A percentile compares a stretch with the other conserved stretches of the same genome.
phyloP scores from a whole-genome alignment of 2,329 filamentous ascomycete genomes.

The Chaetomium globosum region DNA sequence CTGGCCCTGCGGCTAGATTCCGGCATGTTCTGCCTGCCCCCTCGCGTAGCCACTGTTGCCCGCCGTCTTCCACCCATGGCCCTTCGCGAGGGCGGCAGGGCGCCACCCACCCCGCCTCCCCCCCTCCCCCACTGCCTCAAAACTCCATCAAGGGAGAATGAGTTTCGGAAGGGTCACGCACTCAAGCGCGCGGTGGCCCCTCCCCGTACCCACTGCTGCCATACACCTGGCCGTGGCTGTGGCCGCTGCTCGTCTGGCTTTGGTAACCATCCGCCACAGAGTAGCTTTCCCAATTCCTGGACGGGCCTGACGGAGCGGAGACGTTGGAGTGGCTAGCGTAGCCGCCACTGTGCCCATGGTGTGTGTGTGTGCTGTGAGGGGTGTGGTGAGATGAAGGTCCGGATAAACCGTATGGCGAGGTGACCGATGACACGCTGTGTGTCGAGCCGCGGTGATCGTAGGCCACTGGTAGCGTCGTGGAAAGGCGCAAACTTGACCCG shows the following conservation, averaged over 20 bases:
- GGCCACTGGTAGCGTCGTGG: constrained; percentile 46
- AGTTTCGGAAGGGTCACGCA: constrained; percentile 17
- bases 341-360: constrained; percentile 29
- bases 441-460: constrained; percentile 39
- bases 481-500: constrained; percentile 42
- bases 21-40: background rate
- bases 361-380: constrained; percentile 31
- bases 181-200: constrained; percentile 33
- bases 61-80: background rate
- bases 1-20: background rate
- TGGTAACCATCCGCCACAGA: constrained; percentile 33
- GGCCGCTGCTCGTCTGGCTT: constrained; percentile 22
- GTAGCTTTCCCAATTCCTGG: constrained; percentile 36
- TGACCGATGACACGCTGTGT: constrained; percentile 34
- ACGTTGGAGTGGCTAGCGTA: constrained; percentile 33
- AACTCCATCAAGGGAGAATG: background rate
- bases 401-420: constrained; percentile 35
- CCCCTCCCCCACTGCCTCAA: background rate
- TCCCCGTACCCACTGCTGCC: constrained; percentile 35
- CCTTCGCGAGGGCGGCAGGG: background rate
- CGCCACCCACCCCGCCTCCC: background rate
- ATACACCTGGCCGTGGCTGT: constrained; percentile 40
- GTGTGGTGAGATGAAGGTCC: constrained; percentile 25
- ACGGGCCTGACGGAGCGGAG: constrained; percentile 31
- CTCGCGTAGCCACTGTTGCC: background rate